Evolutionary conservation across 202 grass and related monocot genomes (phyloP).

Genomic region (Miscanthus sacchariflorus): DNA sequence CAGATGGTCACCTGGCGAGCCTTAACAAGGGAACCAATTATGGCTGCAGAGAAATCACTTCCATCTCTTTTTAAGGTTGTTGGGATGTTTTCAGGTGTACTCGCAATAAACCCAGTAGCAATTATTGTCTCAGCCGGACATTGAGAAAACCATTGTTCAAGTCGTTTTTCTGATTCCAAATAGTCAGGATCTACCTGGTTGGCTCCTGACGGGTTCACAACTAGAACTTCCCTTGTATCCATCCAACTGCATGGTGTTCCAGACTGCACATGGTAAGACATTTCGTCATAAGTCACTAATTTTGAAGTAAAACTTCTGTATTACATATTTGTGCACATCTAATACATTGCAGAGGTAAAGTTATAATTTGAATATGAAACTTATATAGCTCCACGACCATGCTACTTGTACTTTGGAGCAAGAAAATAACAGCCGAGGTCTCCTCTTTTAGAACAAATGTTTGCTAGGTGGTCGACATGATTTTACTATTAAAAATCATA

Average conservation of each 20-base stretch:
- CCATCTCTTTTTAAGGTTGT: constrained; percentile 96
- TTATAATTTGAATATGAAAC: background rate
- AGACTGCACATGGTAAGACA: constrained; percentile 61
- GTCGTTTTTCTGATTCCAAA: constrained; percentile 79
- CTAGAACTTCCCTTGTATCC: constrained; percentile 95
- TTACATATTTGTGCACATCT: background rate
- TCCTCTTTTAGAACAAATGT: background rate
- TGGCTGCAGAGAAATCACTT: constrained; percentile 98
- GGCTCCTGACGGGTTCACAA: constrained; percentile 78
- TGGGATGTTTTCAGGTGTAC: constrained; percentile 77
- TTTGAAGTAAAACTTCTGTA: background rate
- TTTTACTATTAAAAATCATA: too few species aligned
- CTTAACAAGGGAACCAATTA: constrained; percentile 81
- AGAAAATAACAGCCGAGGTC: background rate
- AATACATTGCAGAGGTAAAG: background rate
- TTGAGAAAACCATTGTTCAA: constrained; percentile 83
- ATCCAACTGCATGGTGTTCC: constrained; percentile 89
- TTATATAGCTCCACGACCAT: background rate
- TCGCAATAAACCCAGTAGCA: constrained; percentile 96
- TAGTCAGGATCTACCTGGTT: constrained; percentile 93
- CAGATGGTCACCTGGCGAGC: constrained; percentile 91
- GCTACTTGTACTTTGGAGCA: background rate
- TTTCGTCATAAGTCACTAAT: background rate
- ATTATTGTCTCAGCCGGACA: constrained; percentile 73
- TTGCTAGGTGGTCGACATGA: too few species aligned